phyloP scores from a whole-genome alignment of 352 stramenopile genomes.

The Phytophthora cryptogea region DNA sequence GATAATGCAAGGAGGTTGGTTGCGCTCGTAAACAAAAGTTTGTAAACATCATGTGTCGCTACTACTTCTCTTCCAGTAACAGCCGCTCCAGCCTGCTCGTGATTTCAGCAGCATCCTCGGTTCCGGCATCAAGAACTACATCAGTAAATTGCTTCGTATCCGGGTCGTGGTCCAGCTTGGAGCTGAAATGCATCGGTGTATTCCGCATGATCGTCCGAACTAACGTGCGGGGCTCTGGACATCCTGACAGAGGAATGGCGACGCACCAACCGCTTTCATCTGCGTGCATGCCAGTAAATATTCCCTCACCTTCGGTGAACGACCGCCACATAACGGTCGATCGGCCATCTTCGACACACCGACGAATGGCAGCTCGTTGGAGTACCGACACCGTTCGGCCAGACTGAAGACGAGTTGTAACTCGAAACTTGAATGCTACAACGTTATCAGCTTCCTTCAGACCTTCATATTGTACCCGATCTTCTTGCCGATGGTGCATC shows the following conservation, averaged over 20 bases:
- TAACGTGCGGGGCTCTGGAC: conserved; percentile 4
- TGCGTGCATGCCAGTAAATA: conserved; percentile 26
- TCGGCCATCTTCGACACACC: conserved; percentile 7
- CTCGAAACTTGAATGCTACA: conserved; percentile 20
- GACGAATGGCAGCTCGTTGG: conserved; percentile 9
- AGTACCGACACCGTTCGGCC: conserved; percentile 18
- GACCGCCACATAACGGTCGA: conserved; percentile 17
- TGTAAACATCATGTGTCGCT: background rate
- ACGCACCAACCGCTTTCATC: conserved; percentile 24
- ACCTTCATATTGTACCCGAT: conserved; percentile 15
- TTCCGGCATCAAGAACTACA: conserved; percentile 17
- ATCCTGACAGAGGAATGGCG: conserved; percentile 3
- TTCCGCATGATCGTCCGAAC: conserved; percentile 17
- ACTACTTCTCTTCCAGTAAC: conserved; percentile 23
- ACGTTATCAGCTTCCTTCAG: conserved; percentile 13
- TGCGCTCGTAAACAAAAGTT: background rate
- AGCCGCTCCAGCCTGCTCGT: conserved; percentile 19
- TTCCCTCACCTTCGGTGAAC: conserved; percentile 21
- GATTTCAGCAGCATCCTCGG: conserved; percentile 19
- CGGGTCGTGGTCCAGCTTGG: background rate
- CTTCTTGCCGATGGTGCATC: conserved; percentile 21
- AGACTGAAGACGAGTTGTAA: conserved; percentile 12
- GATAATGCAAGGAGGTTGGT: background rate
- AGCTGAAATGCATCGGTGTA: conserved; percentile 26
- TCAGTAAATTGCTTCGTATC: conserved; percentile 15